Evolutionary conservation across 2,329 filamentous ascomycete genomes (phyloP).

Genomic region (Colletotrichum sp.): DNA sequence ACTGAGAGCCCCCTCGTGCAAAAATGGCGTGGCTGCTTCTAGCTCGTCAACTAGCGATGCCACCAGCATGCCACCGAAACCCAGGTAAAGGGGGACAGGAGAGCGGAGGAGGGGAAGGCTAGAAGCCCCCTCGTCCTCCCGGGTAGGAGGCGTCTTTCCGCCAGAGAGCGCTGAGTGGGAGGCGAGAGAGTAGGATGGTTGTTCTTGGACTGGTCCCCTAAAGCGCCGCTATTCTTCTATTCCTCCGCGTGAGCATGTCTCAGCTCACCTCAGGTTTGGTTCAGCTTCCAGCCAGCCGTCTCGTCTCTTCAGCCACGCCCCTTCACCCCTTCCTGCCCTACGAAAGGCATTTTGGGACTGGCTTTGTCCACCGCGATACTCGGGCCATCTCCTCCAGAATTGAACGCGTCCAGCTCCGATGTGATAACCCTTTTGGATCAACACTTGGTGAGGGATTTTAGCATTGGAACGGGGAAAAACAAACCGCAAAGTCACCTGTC

Average conservation of each 20-base stretch:
- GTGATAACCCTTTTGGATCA: not conserved
- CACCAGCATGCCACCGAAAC: not conserved
- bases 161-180: not conserved
- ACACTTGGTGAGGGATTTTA: not conserved
- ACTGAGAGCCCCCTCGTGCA: not conserved
- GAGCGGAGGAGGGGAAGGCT: not conserved
- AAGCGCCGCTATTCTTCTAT: not conserved
- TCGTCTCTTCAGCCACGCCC: not conserved
- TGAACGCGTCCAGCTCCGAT: not conserved
- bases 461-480: not conserved
- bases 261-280: conserved; percentile 6
- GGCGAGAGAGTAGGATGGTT: not conserved
- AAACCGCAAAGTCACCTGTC: not conserved
- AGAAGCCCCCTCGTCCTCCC: not conserved
- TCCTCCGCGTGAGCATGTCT: conserved; percentile 9
- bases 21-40: not conserved
- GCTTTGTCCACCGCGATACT: not conserved
- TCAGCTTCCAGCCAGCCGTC: conserved; percentile 2
- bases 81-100: not conserved
- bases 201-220: not conserved
- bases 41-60: not conserved
- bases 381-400: not conserved
- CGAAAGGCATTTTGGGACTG: not conserved
- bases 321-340: not conserved
- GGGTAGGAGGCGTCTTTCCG: not conserved